Base-by-base conservation (phyloP, 2,329 filamentous ascomycete genomes). In the Curvularia hawaiiensis region DNA sequence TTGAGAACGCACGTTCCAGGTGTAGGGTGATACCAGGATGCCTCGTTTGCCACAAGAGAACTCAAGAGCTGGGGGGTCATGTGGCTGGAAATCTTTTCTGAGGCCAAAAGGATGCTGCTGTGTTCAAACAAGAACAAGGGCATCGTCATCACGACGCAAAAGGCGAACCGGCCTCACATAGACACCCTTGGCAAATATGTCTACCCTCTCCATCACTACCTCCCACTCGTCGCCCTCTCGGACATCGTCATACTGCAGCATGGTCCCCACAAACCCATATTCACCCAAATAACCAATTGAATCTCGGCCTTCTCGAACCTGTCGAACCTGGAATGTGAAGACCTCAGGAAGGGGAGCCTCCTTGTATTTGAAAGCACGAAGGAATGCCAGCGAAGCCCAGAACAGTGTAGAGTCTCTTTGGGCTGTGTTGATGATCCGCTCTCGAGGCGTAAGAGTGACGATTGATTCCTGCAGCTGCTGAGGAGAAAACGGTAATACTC, bases 361-460 rank as follows among this genome's bases (percentile, higher is more conserved):
- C 10, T 77, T 76, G 69, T 83, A 86, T 65, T 85, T 80, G 65
- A 83, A 80, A 14, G 84, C 85, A 43, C 86, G 83, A 74, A 84
- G 83, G 39, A 88, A 75, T 2, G 86, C 80, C 68, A 83, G 79
- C 14, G 76, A 68, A 2, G 75, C 69, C 86, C 85, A 88, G 65
- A 81, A 81, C 7, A 62, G 73, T 60, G 60, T 70, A 48, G 65
- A 78, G 68, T 63, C 66, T 50, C 4, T 52, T 56, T 76, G 76
- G 14, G 75, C 68, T n/a, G 56, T 63, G 14, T 73, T 72, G 24
- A 83, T 80, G n/a, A 79, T 76, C 53, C 59, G 70, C 66, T 78
- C 80, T 67, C 72, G 79, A 44, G 79, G 77, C 59, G 79, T 70
- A 52, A 80, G 63, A 61, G 77, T 78, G 24, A 75, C 63, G 55